Base-by-base conservation (phyloP, 805 yeast genomes). In the Spencermartinsiella europaea region DNA sequence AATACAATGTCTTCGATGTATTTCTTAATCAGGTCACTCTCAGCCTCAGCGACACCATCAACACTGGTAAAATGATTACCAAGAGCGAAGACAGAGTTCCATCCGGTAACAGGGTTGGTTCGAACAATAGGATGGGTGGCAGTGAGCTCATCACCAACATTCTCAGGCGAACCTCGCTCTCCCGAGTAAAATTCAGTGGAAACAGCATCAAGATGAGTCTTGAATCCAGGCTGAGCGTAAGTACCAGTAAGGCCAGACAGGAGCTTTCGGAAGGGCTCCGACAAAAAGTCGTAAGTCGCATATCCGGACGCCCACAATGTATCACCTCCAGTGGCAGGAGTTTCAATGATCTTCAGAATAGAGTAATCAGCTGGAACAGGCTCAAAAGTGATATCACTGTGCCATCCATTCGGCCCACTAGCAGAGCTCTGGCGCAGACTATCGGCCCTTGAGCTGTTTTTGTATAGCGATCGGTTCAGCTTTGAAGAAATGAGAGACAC, bases 341-440 rank as follows among this genome's bases (percentile, higher is more conserved):
- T 71, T 45, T 82, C 84, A 38, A 83, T 67, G 47, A 81, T 78
- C 21, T 78, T 72, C 59, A 85, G 79, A 51, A 81, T 74, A 0
- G 95, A 84, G 46, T 76, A 70, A 17, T 85, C 84, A 4, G 91
- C 83, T 7, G 91, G 85, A 61, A 81, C 86, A 44, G 74, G 74
- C 63, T 85, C 93, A 62, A 82, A 85, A 19, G 88, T 77, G 35
- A 83, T 83, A 62, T 85, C 95, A 3, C 85, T 74, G 64, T 85
- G 95, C 85, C 87, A 85, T 10, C 62, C 65, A 22, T 64, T 57
- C 41, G 57, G 59, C 41, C 46, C 42, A 20, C 16, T 34, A 25
- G 31, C 21, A 19, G 21, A 14, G 25, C 12, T 21, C 20, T 25
- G 19, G 8, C 25, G 14, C 27, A 36, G 16, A 25, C 10, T 25